A percentile compares a stretch with the other conserved stretches of the same genome.
phyloP scores from a whole-genome alignment of 2,329 filamentous ascomycete genomes.

The Trichoderma citrinoviride region DNA sequence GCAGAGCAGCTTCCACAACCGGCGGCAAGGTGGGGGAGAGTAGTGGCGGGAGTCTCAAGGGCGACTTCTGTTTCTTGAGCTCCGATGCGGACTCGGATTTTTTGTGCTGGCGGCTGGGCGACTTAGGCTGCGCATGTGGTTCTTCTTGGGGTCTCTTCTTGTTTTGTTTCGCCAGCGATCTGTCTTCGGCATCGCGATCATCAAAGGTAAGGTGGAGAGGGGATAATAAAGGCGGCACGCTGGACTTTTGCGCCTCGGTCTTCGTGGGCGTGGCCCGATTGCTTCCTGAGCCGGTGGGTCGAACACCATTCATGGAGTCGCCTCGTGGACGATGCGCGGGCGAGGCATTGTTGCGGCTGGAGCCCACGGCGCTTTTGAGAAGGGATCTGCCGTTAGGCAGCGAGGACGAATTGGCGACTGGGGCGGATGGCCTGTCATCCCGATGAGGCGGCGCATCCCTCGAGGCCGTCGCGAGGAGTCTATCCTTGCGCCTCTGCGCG shows the following conservation, averaged over 20 bases:
- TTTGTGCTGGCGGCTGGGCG: conserved; percentile 33
- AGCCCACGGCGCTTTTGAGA: conserved; percentile 32
- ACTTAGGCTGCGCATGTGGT: conserved; percentile 30
- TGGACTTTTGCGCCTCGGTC: conserved; percentile 39
- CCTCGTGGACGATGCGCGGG: conserved; percentile 40
- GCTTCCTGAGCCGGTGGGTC: conserved; percentile 34
- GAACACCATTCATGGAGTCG: conserved; percentile 44
- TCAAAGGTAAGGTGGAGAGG: conserved; percentile 49
- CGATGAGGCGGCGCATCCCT: conserved; percentile 32
- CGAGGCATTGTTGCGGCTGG: conserved; percentile 34
- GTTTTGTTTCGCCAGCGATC: conserved; percentile 33
- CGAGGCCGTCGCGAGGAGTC: conserved; percentile 25
- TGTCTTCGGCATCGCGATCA: conserved; percentile 32
- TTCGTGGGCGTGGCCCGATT: conserved; percentile 41
- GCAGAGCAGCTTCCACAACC: conserved; percentile 45
- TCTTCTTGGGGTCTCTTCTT: conserved; percentile 34
- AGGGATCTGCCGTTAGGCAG: conserved; percentile 39
- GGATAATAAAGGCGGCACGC: conserved; percentile 53
- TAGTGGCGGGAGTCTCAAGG: conserved; percentile 46
- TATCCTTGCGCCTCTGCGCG: conserved; percentile 34
- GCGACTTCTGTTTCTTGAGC: conserved; percentile 40
- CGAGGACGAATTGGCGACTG: conserved; percentile 28
- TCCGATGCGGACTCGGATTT: conserved; percentile 28
- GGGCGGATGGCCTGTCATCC: conserved; percentile 28
- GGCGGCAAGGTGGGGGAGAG: conserved; percentile 57